Percentiles rank a stretch among this genome's conserved stretches.
Conservation (phyloP, 2,329 filamentous ascomycete species). For the Colletotrichum brevisporum region DNA sequence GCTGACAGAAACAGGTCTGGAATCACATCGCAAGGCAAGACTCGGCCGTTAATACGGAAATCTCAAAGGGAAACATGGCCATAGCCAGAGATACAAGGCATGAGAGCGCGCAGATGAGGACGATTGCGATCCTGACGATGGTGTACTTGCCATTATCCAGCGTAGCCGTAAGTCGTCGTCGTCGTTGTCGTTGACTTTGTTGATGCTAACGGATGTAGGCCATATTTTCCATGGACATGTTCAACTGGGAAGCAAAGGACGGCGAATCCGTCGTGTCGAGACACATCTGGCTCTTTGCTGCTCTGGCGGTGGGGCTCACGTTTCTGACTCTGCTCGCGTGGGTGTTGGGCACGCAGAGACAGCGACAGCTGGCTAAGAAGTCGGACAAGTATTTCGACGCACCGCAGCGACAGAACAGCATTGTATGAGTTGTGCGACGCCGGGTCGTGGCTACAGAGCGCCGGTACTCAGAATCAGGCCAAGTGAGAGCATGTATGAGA, state of each 20-base stretch:
- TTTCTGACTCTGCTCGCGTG: slow-evolving; percentile 27
- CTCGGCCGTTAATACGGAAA: slow-evolving; percentile 44
- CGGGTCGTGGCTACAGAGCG: no score
- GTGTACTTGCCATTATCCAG: slow-evolving; percentile 47
- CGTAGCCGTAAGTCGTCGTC: slow-evolving; percentile 39
- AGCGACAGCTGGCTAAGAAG: background rate
- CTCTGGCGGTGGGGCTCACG: slow-evolving; percentile 43
- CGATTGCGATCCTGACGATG: slow-evolving; percentile 49
- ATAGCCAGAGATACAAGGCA: slow-evolving; percentile 45
- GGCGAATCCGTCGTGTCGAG: slow-evolving; percentile 44
- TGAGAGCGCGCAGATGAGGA: slow-evolving; percentile 48
- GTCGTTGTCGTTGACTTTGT: background rate
- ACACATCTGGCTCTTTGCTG: slow-evolving; percentile 46
- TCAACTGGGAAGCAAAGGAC: slow-evolving; percentile 43
- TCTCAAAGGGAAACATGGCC: slow-evolving; percentile 44
- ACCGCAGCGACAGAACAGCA: background rate
- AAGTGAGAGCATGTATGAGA: no score
- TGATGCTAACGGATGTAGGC: slow-evolving; percentile 38
- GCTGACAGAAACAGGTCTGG: slow-evolving; percentile 43
- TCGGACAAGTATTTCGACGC: slow-evolving; percentile 6
- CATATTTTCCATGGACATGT: slow-evolving; percentile 48
- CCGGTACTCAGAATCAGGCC: no score
- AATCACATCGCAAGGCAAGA: slow-evolving; percentile 47
- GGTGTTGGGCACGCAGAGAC: slow-evolving; percentile 7
- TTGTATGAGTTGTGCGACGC: background rate